Percentiles rank a stretch among this genome's conserved stretches.
Conservation (phyloP, 306 rosid species). For the Spatholobus suberectus region DNA sequence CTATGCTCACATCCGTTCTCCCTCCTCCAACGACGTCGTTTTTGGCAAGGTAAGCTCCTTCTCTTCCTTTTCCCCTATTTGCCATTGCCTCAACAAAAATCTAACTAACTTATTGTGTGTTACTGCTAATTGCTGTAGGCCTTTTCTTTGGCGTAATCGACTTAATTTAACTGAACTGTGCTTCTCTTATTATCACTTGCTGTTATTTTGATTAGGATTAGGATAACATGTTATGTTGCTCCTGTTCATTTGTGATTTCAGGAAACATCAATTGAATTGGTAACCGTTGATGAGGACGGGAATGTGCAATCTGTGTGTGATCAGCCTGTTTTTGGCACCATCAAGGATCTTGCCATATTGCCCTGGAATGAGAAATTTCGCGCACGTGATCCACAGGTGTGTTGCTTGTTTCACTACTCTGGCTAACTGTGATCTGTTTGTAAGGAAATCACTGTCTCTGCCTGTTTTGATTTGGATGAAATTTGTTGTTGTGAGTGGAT, state of each 20-base stretch:
- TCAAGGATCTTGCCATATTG: slow-evolving; percentile 83
- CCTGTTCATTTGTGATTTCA: slow-evolving; percentile 45
- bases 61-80: neutral
- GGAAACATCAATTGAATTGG: slow-evolving; percentile 96
- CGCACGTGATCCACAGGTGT: slow-evolving; percentile 64
- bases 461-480: neutral
- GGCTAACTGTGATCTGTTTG: neutral
- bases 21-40: slow-evolving; percentile 73
- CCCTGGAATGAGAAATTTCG: slow-evolving; percentile 80
- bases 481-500: slow-evolving; percentile 3
- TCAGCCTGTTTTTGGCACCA: slow-evolving; percentile 90
- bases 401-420: neutral
- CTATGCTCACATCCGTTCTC: slow-evolving; percentile 77
- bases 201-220: neutral
- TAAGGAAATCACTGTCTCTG: neutral
- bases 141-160: neutral
- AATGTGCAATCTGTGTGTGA: slow-evolving; percentile 83
- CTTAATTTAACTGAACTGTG: slow-evolving; percentile 20
- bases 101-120: neutral
- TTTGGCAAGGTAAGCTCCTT: slow-evolving; percentile 71
- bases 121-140: neutral
- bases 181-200: neutral
- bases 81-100: too few relatives aligned
- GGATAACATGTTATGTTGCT: slow-evolving; percentile 14
- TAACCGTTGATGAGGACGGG: slow-evolving; percentile 77